Percentiles rank a stretch among this genome's conserved stretches.
Conservation (phyloP, 2,329 filamentous ascomycete species). For the Xylaria sp. region DNA sequence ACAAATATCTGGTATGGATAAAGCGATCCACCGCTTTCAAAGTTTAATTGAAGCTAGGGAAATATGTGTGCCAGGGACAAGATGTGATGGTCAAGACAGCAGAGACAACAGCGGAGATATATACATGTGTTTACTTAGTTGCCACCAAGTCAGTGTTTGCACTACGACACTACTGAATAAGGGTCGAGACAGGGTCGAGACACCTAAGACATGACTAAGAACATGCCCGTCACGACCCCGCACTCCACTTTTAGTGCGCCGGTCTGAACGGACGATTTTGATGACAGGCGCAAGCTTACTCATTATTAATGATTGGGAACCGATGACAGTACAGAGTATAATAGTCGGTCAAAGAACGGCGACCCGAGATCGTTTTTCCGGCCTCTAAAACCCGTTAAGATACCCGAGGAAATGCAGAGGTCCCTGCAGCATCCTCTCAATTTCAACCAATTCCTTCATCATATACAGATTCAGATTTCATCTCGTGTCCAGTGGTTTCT, state of each 20-base stretch:
- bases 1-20: not conserved
- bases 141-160: slow-evolving; percentile 1
- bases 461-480: not conserved
- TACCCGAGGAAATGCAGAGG: slow-evolving; percentile 7
- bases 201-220: slow-evolving; percentile 8
- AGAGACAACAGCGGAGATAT: not conserved
- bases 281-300: not conserved
- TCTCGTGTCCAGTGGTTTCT: not conserved
- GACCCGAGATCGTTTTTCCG: not conserved
- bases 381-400: not conserved
- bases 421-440: not conserved
- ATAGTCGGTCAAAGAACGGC: not conserved
- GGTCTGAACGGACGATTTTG: not conserved
- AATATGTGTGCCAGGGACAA: too few species aligned
- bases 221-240: not conserved
- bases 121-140: not conserved
- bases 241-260: not conserved
- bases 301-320: slow-evolving; percentile 2
- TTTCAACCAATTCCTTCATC: not conserved
- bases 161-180: not conserved
- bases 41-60: not conserved
- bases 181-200: not conserved
- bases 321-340: not conserved
- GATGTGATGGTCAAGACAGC: not conserved
- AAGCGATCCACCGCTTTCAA: not conserved